These are phyloP conservation scores for Fusarium beomiforme DNA, from an alignment of 2,329 filamentous ascomycete genomes.

Conservation along the genomic window DNA sequence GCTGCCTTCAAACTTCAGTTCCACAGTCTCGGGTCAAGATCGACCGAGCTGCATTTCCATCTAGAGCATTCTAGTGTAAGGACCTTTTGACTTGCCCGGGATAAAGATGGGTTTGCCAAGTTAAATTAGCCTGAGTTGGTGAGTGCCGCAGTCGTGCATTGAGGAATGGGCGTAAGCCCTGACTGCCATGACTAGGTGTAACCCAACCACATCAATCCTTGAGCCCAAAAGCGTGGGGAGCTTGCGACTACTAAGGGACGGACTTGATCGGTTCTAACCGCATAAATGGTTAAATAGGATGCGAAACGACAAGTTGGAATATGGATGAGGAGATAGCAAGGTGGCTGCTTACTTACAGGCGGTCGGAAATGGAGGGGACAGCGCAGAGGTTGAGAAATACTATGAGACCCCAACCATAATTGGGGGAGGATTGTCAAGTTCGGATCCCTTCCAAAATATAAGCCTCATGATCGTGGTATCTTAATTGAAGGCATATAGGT, in stretches of 20 bases:
- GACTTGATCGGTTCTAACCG: neutral
- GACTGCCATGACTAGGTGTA: constrained; percentile 6
- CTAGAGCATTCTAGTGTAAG: neutral
- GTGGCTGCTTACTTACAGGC: neutral
- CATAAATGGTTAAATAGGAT: neutral
- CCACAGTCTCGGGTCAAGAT: constrained; percentile 25
- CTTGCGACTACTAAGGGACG: neutral
- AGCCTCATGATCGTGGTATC: constrained; percentile 7
- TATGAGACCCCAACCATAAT: neutral
- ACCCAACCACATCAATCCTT: neutral
- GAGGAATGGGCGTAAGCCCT: constrained; percentile 7
- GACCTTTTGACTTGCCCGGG: neutral
- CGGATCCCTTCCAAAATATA: neutral
- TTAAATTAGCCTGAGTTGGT: constrained; percentile 24
- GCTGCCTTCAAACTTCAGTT: neutral
- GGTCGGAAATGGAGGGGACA: neutral
- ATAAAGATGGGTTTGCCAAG: neutral
- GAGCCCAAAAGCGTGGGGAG: neutral
- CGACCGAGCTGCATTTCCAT: constrained; percentile 1
- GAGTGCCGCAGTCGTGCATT: constrained; percentile 16
- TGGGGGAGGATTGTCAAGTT: neutral
- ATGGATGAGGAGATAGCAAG: neutral
- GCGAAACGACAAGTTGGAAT: neutral
- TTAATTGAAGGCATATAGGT: constrained; percentile 21
- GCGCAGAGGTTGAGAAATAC: neutral